phyloP scores from a whole-genome alignment of 2,329 filamentous ascomycete genomes.

The Teratosphaeria zuluensis region DNA sequence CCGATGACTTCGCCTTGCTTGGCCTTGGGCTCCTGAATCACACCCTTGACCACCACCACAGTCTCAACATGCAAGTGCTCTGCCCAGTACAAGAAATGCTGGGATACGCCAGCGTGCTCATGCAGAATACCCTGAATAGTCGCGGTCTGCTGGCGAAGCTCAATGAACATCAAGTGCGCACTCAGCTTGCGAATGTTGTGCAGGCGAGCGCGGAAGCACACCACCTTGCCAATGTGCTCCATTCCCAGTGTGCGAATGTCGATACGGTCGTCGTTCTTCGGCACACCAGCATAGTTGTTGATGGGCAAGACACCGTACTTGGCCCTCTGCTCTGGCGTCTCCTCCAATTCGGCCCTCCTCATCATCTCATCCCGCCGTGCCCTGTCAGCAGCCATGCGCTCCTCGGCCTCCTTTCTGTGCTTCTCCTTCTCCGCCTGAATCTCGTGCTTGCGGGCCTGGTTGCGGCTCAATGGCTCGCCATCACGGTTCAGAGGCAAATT shows the following conservation, averaged over 20 bases:
- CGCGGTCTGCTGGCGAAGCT: constrained; percentile 73
- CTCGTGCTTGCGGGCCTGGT: constrained; percentile 41
- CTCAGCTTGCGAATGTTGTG: constrained; percentile 76
- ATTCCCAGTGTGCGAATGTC: constrained; percentile 43
- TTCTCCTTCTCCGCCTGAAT: constrained; percentile 35
- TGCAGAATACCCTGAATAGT: constrained; percentile 78
- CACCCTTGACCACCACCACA: constrained; percentile 66
- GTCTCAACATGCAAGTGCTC: constrained; percentile 72
- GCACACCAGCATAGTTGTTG: constrained; percentile 48
- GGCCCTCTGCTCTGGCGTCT: constrained; percentile 49
- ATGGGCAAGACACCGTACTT: constrained; percentile 50
- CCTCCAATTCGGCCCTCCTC: constrained; percentile 39
- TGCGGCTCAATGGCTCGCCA: constrained; percentile 40
- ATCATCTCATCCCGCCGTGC: constrained; percentile 40
- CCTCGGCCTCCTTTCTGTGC: constrained; percentile 33
- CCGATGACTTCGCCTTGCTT: constrained; percentile 60
- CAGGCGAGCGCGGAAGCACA: constrained; percentile 61
- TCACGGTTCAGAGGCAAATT: constrained; percentile 38
- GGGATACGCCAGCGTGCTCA: constrained; percentile 52
- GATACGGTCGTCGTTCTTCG: constrained; percentile 38
- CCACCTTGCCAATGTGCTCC: constrained; percentile 47
- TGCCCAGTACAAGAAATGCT: constrained; percentile 76
- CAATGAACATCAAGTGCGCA: constrained; percentile 70
- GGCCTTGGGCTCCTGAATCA: constrained; percentile 59
- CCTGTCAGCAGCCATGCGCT: constrained; percentile 35